Base-by-base conservation (phyloP, 176 grass and related monocot genomes). In the Avena insularis region DNA sequence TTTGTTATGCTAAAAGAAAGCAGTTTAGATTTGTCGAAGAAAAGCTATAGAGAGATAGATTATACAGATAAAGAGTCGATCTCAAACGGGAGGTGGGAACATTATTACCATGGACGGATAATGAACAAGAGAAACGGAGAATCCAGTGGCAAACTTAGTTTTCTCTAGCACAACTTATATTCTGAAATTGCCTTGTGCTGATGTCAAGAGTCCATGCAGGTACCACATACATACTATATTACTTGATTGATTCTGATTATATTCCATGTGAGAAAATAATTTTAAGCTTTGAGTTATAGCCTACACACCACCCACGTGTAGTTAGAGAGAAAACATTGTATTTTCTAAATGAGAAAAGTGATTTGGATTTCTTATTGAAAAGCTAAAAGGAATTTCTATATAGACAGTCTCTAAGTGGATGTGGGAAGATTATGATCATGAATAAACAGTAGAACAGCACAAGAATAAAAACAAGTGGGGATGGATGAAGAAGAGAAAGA, bases 41-140 rank as follows among this genome's bases (percentile, higher is more conserved):
- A 54, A 68, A 67, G 47, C 20, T 38, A 82, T 40, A 35, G 80
- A 35, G 80, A 82, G 19, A 70, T 55, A 48, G 4, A 69, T 19
- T 51, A 4, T 15, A 15, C 43, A 21, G 19, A 38, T n/a, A 54
- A 57, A 78, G 25, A 36, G 9, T 17, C 21, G 19, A 3, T 35
- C 33, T 35, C 31, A n/a, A 78, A 78, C 9, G 0, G 31, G 76
- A 43, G 36, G 54, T 29, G 46, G 27, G 62, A 67, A 20, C 45
- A 53, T 82, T 53, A 82, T 82, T 67, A 51, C 19, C 47, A 82
- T 68, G 79, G 19, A 13, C 12, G 47, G 51, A n/a, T 33, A 35
- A 35, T 74, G 31, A 77, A 25, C 17, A 25, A 16, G 36, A 55
- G 13, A 31, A 77, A 29, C 0, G 19, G 38, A 67, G 14, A 14